Evolutionary conservation across 2,329 filamentous ascomycete species (phyloP).

Genomic region (Botrytis tulipae): DNA sequence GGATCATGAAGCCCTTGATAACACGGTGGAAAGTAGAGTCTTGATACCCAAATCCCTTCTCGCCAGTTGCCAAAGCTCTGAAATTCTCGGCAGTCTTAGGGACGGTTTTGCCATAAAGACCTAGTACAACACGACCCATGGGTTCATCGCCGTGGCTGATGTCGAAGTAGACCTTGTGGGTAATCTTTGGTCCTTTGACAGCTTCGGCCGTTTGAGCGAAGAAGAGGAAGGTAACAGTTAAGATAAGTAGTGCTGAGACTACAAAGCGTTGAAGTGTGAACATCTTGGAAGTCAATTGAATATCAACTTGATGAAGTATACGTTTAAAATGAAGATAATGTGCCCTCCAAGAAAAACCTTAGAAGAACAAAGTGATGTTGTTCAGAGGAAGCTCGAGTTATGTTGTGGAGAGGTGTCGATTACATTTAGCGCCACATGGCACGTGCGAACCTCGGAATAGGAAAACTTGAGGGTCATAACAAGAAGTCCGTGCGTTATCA

Average conservation of each 20-base stretch:
- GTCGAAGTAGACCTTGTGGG: slow-evolving; percentile 91
- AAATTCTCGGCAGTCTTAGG: slow-evolving; percentile 74
- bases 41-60: slow-evolving; percentile 45
- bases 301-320: slow-evolving; percentile 21
- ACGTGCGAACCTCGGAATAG: slow-evolving; percentile 25
- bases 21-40: slow-evolving; percentile 73
- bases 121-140: slow-evolving; percentile 73
- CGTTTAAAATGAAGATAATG: background rate
- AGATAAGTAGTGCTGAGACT: slow-evolving; percentile 70
- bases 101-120: slow-evolving; percentile 84
- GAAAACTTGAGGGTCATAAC: background rate
- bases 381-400: slow-evolving; percentile 3
- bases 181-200: slow-evolving; percentile 89
- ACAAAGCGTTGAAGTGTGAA: slow-evolving; percentile 69
- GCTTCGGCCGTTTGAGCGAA: slow-evolving; percentile 73
- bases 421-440: slow-evolving; percentile 26
- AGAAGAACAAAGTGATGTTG: background rate
- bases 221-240: slow-evolving; percentile 72
- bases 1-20: slow-evolving; percentile 90
- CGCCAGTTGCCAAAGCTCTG: slow-evolving; percentile 77
- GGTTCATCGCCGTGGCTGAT: slow-evolving; percentile 72
- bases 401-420: slow-evolving; percentile 38
- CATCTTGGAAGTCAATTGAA: slow-evolving; percentile 55
- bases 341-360: background rate
- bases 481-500: slow-evolving; percentile 23